Conservation (phyloP, 1,284 basidiomycete species). For the Rhodotorula sp. region DNA sequence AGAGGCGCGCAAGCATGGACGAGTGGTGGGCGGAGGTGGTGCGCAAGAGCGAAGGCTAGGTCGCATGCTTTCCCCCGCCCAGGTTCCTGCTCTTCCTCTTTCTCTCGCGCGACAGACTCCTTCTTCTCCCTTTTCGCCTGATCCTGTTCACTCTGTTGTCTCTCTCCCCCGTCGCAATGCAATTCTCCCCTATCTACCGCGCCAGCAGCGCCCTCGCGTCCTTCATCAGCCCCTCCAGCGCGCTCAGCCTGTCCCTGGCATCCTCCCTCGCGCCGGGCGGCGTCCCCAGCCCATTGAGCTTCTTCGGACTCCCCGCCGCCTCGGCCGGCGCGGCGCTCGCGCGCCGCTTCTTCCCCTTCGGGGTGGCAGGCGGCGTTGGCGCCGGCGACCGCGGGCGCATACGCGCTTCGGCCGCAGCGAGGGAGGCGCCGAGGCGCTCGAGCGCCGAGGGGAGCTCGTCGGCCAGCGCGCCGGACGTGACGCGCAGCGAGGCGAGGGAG, state of each 20-base stretch:
- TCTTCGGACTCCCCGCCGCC: slow-evolving; percentile 19
- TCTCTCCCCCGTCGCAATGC: neutral
- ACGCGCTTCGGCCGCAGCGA: neutral
- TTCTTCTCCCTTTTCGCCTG: neutral
- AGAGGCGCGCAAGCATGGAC: slow-evolving; percentile 16
- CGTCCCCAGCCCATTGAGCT: neutral
- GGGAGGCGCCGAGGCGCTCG: neutral
- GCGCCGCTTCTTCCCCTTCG: slow-evolving; percentile 32
- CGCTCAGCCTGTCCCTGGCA: slow-evolving; percentile 12
- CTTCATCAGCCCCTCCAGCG: slow-evolving; percentile 28
- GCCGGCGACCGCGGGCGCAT: neutral
- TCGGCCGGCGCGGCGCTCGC: slow-evolving; percentile 11
- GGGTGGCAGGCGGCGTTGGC: neutral
- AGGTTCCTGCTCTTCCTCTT: too few relatives aligned
- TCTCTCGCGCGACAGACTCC: too few relatives aligned
- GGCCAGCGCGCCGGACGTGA: slow-evolving; percentile 10
- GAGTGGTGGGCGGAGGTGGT: slow-evolving; percentile 29
- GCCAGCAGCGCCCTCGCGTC: slow-evolving; percentile 22
- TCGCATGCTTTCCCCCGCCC: too few relatives aligned
- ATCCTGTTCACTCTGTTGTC: neutral
- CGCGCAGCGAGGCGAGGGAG: neutral
- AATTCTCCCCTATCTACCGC: neutral
- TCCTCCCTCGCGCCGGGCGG: too few relatives aligned
- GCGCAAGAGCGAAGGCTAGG: neutral
- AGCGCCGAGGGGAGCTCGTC: neutral